These are phyloP conservation scores for Apiospora rasikravindrae DNA, from an alignment of 2,329 filamentous ascomycete species.

Conservation along the genomic window DNA sequence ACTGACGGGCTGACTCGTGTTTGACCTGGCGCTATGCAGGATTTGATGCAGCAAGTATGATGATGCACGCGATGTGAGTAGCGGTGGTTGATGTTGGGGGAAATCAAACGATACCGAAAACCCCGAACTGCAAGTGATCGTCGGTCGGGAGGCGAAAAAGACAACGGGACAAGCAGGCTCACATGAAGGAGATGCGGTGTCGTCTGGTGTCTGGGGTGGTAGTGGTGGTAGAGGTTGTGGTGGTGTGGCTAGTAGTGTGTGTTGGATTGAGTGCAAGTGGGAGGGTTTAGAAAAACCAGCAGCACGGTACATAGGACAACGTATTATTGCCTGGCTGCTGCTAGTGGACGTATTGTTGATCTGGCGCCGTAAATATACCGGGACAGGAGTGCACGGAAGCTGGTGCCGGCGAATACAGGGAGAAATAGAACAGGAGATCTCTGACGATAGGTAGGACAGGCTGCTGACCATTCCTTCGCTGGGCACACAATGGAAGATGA, in stretches of 20 bases:
- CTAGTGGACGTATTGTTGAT: not conserved
- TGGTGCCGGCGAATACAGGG: not conserved
- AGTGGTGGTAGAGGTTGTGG: not conserved
- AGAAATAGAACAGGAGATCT: conserved; percentile 1
- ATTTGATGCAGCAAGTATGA: not conserved
- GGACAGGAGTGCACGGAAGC: not conserved
- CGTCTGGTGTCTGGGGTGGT: not conserved
- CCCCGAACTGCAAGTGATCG: conserved; percentile 18
- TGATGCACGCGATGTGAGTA: not conserved
- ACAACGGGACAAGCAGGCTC: conserved; percentile 5
- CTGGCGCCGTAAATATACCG: conserved; percentile 4
- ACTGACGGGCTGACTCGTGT: conserved; percentile 11
- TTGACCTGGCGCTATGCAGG: not conserved
- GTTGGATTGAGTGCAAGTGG: not conserved
- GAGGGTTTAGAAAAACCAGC: not conserved
- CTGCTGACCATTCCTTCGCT: conserved; percentile 9
- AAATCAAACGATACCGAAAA: conserved; percentile 18
- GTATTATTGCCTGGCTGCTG: conserved; percentile 5
- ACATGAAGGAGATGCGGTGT: conserved; percentile 14
- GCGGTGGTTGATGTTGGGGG: conserved; percentile 13
- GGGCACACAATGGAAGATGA: conserved; percentile 6
- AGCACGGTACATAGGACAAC: not conserved
- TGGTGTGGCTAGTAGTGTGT: conserved; percentile 1
- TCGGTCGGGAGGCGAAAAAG: conserved; percentile 22
- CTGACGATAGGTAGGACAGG: conserved; percentile 13